Percentiles rank a stretch among this genome's conserved stretches.
Evolutionary conservation across 305 asterid species (phyloP).

Genomic region (Fraxinus xanthoxyloides): DNA sequence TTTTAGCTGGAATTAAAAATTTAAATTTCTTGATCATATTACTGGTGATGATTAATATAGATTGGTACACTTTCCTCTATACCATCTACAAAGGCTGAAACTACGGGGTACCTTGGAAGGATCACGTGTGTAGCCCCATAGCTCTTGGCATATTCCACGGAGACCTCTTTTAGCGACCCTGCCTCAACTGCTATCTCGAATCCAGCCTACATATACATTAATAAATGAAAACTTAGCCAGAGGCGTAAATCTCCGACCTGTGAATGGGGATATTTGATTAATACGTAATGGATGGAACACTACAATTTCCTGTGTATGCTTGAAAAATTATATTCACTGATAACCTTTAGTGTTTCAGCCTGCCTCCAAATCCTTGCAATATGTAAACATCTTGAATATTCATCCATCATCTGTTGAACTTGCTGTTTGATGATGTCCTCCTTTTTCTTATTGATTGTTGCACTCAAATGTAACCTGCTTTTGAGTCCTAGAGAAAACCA

Average conservation of each 20-base stretch:
- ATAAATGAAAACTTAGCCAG: background rate
- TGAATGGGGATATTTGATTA: background rate
- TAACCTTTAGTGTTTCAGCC: conserved; percentile 39
- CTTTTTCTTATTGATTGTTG: conserved; percentile 37
- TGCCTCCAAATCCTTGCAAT: conserved; percentile 27
- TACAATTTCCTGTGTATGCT: background rate
- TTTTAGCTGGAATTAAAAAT: background rate
- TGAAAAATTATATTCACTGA: background rate
- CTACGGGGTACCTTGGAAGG: conserved; percentile 38
- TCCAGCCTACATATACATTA: conserved; percentile 31
- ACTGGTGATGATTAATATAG: background rate
- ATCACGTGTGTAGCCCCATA: conserved; percentile 42
- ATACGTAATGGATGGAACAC: background rate
- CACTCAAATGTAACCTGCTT: conserved; percentile 43
- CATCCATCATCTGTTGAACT: conserved; percentile 18
- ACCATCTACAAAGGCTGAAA: background rate
- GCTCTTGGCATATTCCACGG: conserved; percentile 32
- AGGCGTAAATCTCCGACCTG: background rate
- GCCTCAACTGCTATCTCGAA: conserved; percentile 45
- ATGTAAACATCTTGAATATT: conserved; percentile 25
- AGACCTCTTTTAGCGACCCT: conserved; percentile 45
- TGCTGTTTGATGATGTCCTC: conserved; percentile 33
- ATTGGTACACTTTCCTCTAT: background rate
- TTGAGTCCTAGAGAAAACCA: conserved; percentile 24
- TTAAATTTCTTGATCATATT: background rate